Evolutionary conservation across 805 yeast genomes (phyloP), one percentile per base, ranked within the genome.

Genomic region (Saturnispora diversa): DNA sequence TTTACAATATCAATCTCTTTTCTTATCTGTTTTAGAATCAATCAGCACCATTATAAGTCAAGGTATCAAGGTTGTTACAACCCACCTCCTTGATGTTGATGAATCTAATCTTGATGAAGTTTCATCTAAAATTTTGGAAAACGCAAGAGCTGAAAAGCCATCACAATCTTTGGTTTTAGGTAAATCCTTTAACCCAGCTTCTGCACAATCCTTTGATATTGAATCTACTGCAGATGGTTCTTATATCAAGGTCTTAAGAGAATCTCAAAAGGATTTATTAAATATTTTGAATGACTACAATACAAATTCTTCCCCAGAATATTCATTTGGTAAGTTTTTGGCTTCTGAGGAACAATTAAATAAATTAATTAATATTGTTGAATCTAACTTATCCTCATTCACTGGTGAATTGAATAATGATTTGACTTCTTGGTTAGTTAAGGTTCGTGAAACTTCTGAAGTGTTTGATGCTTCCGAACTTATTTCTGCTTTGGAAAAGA

Each of bases 261-360:
- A 87, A 60, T 68, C 84, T 6, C 34, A 44, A 38, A 13, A 35
- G 23, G 32, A 33, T 12, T 80, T 77, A 55, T 61, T 69, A 13
- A 57, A 68, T 6, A 67, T 74, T 40, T 64, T 84, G 45, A 66
- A 71, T 39, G 61, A 87, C 27, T 66, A 83, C 56, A 36, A 46
- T 19, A 81, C 85, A 60, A 77, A 78, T 40, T 49, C 62, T 8
- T 73, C 77, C 38, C 97, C 97, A 19, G 97, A 87, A 62, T 88
- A 66, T 55, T 95, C 96, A 7, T 84, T 73, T 50, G 97, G 97
- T 59, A 64, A 74, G 21, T 86, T 69, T 56, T 61, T 87, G 50
- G 74, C 71, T 38, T 63, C 64, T 28, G 72, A 75, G 50, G 76
- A 76, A 49, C 69, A 72, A 46, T 71, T 73, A 40, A 53, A 59